Base-by-base conservation (phyloP, 2,329 filamentous ascomycete species). In the Xylaria sp. region DNA sequence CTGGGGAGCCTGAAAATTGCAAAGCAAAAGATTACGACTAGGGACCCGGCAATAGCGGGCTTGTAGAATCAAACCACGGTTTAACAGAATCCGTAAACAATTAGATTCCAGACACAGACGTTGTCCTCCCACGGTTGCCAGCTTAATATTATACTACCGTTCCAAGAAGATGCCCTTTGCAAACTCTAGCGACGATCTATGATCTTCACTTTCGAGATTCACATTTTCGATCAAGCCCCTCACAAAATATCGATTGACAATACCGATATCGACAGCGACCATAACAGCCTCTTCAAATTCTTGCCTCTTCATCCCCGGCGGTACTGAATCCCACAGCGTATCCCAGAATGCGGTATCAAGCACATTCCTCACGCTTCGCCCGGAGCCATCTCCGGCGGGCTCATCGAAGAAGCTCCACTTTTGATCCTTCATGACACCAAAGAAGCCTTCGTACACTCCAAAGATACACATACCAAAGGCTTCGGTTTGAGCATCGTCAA, bases 361-460 rank as follows among this genome's bases (percentile, higher is more conserved):
- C 55, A 59, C 37, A 47, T 47, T 59, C 55, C 55, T 59, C 37
- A 59, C 37, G 55, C 37, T 59, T 59, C 23, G 18, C 40, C 55
- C 40, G 12, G 40, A 59, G 55, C 40, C 23, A 59, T 58, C 54
- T 42, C 55, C 16, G 13, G 55, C 37, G 12, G 55, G 25, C 55
- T 59, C 55, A 32, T 47, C 21, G 55, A 59, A 59, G 37, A 44
- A 59, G 55, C 40, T 47, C 55, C 40, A 59, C 55, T 59, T 47
- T 59, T 59, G 23, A 44, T 58, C 35, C 21, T 44, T 58, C 35
- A 58, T 59, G 40, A 59, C 55, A 44, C 55, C 23, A 47, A 59
- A 59, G 37, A 47, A 59, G 55, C 55, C 21, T 59, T 59, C 37
- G 37, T 59, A 59, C 55, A 44, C 55, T 59, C 55, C 37, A 59